Conservation (phyloP, 2,329 filamentous ascomycete genomes). For the Hymenotorrendiella dingleyae region DNA sequence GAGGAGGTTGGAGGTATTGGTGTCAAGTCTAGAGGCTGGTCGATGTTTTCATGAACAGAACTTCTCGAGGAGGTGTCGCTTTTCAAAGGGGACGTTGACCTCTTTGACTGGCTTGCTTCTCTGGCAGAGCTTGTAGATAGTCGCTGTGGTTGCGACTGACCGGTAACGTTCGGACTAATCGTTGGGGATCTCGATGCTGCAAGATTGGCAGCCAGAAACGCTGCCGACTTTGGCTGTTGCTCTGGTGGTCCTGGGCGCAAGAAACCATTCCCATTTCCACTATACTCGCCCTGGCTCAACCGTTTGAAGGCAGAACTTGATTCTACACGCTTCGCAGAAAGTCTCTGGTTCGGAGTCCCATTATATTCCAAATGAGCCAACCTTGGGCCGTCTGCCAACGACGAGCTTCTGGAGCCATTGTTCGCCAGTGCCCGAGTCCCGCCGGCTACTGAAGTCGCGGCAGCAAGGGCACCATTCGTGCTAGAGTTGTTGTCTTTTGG, state of each 20-base stretch:
- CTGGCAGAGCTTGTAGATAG: constrained; percentile 4
- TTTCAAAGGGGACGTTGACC: constrained; percentile 15
- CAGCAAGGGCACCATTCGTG: constrained; percentile 39
- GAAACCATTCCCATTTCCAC: constrained; percentile 9
- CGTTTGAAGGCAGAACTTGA: constrained; percentile 12
- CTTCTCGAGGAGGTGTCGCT: constrained; percentile 19
- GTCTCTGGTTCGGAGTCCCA: constrained; percentile 15
- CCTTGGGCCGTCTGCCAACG: not conserved
- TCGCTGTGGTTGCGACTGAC: constrained; percentile 12
- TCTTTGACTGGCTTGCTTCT: not conserved
- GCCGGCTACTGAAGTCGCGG: constrained; percentile 36
- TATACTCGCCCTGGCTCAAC: not conserved
- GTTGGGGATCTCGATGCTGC: constrained; percentile 57
- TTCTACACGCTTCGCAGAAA: constrained; percentile 11
- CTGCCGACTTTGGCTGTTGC: constrained; percentile 42
- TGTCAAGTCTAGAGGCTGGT: constrained; percentile 46
- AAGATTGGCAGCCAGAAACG: constrained; percentile 54
- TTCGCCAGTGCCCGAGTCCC: constrained; percentile 1
- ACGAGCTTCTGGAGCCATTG: constrained; percentile 1
- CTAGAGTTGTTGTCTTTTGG: constrained; percentile 33
- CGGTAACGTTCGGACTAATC: constrained; percentile 39
- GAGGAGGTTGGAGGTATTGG: constrained; percentile 57
- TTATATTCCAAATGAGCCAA: constrained; percentile 16
- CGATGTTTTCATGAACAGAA: no score
- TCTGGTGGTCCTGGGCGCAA: constrained; percentile 16